Base-by-base conservation (phyloP, 768 basidiomycete species). In the Suillus luteus region DNA sequence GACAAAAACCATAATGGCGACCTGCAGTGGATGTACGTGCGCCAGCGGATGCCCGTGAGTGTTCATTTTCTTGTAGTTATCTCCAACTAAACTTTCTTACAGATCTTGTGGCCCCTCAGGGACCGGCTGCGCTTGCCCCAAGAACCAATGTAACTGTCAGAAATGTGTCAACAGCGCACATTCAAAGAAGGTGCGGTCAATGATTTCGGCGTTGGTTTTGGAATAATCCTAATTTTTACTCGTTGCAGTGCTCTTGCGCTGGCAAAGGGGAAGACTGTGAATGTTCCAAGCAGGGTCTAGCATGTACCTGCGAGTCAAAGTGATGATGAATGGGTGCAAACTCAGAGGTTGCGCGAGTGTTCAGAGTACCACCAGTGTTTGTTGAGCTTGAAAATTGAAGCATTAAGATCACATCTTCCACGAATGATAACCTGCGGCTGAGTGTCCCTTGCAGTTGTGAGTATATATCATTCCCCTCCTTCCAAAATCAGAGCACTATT, bases 31-130 rank as follows among this genome's bases (percentile, higher is more conserved):
- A 55, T 55, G 35, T 55, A 24, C 55, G 6, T 55, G 55, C 22
- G 35, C 35, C 1, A 55, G 35, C 22, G 55, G 24, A 55, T 55
- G 55, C 35, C 55, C 35, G 55, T 55, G 14, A 22, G 55, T 55
- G 1, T 8, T 38, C 12, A 22, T 7, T 4, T 37, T 38, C n/a
- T 38, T 37, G 12, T n/a, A 1, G 35, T 3, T 37, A 15, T 55
- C 12, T 37, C n/a, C 15, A 12, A 22, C 35, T 55, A 3, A 38
- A 15, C 14, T 55, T 22, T 7, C 48, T 31, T 11, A 11, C 35
- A 78, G 77, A 37, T 64, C 73, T 24, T 78, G 77, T 57, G 72
- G 76, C 10, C 68, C 76, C 44, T 38, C 63, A 17, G 76, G 75
- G 58, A 71, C 75, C 7, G 73, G 73, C 40, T 78, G 76, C 55